Base-by-base conservation (phyloP, 2,329 filamentous ascomycete genomes). In the Xenoacremonium recifei region DNA sequence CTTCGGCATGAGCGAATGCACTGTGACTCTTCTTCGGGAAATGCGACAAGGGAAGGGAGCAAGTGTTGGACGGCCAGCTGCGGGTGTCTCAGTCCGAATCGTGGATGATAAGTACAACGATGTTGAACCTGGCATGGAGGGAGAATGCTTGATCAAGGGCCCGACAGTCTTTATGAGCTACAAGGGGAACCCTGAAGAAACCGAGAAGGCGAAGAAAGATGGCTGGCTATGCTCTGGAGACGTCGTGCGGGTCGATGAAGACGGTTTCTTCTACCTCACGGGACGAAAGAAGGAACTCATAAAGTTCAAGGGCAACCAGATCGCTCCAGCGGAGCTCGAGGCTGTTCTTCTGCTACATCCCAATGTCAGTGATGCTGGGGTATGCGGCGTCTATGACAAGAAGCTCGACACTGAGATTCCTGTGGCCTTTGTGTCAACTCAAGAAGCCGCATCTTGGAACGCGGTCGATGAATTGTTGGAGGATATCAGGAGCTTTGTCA, bases 241-340 rank as follows among this genome's bases (percentile, higher is more conserved):
- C 30, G 50, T 63, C 12, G 50, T 57, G 3, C 45, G 45, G 4
- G 45, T 53, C 11, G 62, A 64, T 39, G 35, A 41, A 9, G 55
- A 63, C 9, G 59, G 61, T 1, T 62, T 54, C 44, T 55, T 58
- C 38, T 64, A 52, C 36, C 44, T 65, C 10, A 61, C 54, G 1
- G 63, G 59, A 2, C 42, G 61, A 17, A 61, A 62, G 45, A 64
- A 63, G 21, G 61, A 64, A 34, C 43, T 45, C 6, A 45, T 48
- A 21, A 48, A 48, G 39, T 48, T 48, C 38, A 48, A 45, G 27
- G 45, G 45, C 2, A 45, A 48, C 13, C 45, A 45, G 9, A 59
- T 65, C 5, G 49, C 61, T 3, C 62, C 62, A 1, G 55, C 57
- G 1, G 62, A 65, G 41, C 47, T 65, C n/a, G 62, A 65, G 34